Percentiles rank a stretch among this genome's conserved stretches.
These are phyloP conservation scores for Xylariaceae sp. DNA, from an alignment of 2,329 filamentous ascomycete species.

Conservation along the genomic window DNA sequence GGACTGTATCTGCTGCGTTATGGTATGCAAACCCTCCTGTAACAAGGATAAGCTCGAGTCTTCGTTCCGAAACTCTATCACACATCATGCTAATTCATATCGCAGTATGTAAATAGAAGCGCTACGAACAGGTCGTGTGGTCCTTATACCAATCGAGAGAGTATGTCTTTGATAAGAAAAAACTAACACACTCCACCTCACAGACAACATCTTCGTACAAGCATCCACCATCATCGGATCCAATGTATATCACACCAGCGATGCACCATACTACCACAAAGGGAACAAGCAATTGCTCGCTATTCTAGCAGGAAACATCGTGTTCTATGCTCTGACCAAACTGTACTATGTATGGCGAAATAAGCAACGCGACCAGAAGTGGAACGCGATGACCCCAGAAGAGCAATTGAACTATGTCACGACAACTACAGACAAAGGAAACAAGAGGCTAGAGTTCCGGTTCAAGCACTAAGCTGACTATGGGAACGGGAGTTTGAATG, in stretches of 20 bases:
- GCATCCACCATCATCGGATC: conserved; percentile 29
- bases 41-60: no score
- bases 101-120: no score
- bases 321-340: conserved; percentile 47
- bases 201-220: conserved; percentile 43
- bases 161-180: no score
- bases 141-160: no score
- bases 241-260: conserved; percentile 49
- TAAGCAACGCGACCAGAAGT: conserved; percentile 38
- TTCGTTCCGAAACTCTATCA: no score
- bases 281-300: conserved; percentile 53
- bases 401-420: conserved; percentile 46
- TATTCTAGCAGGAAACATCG: conserved; percentile 45
- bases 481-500: no score
- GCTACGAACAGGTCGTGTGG: no score
- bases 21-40: conserved; percentile 22
- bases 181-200: no score
- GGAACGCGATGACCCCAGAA: conserved; percentile 44
- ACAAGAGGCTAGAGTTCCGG: conserved; percentile 40
- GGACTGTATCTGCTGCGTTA: conserved; percentile 53
- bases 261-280: conserved; percentile 48
- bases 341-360: conserved; percentile 50
- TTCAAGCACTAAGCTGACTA: conserved; percentile 20
- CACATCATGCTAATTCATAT: no score
- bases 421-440: conserved; percentile 39